These are phyloP conservation scores for Rhodotorula babjevae DNA, from an alignment of 768 basidiomycete species.

Conservation along the genomic window DNA sequence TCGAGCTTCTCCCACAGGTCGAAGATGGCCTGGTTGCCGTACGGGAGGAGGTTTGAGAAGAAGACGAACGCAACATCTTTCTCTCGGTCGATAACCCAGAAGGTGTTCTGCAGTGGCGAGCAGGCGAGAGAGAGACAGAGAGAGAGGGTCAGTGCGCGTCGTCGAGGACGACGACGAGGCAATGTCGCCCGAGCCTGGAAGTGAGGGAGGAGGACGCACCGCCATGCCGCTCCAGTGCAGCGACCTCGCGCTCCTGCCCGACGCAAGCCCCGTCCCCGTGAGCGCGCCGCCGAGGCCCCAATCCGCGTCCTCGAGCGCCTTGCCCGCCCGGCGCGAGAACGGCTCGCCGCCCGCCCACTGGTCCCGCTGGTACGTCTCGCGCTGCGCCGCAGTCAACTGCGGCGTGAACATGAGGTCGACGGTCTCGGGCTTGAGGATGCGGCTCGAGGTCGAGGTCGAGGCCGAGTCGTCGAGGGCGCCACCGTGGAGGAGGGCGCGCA, in stretches of 20 bases:
- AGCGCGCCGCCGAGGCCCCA: constrained; percentile 13
- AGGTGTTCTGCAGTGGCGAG: constrained; percentile 4
- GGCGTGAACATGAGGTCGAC: constrained; percentile 31
- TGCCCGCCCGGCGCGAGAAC: not conserved
- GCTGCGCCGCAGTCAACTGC: not conserved
- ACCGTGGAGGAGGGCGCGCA: constrained; percentile 40
- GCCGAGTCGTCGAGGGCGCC: constrained; percentile 3
- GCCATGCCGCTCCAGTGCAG: constrained; percentile 24
- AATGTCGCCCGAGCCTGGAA: too few species aligned
- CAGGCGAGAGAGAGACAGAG: not conserved
- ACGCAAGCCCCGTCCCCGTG: not conserved
- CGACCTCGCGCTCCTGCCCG: not conserved
- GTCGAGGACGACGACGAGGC: too few species aligned
- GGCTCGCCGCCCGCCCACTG: constrained; percentile 1
- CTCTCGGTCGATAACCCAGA: constrained; percentile 30
- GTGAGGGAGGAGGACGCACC: constrained; percentile 1
- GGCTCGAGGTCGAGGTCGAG: too few species aligned
- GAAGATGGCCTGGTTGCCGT: not conserved
- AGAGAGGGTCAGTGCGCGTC: too few species aligned
- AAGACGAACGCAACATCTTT: not conserved
- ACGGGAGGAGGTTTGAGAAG: constrained; percentile 1
- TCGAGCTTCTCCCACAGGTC: not conserved
- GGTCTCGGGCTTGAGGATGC: constrained; percentile 21
- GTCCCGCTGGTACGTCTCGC: not conserved
- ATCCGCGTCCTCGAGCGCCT: not conserved